Evolutionary conservation across 495 filamentous ascomycete genomes (phyloP), one percentile per base, ranked within the genome.

Genomic region (Cudoniella acicularis): DNA sequence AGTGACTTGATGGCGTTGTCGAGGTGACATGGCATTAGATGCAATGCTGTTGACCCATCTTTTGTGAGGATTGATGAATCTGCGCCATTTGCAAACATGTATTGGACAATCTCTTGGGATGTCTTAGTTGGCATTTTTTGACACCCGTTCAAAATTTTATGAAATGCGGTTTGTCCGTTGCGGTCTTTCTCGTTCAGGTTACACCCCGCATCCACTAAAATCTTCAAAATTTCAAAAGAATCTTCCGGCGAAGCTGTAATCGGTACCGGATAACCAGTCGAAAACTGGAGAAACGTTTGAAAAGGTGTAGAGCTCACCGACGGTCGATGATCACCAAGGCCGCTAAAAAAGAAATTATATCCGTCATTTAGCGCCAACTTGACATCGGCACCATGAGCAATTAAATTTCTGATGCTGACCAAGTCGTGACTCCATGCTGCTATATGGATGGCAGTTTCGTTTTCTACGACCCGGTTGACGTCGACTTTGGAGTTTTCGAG

Each of bases 11-110:
- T 21, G 1, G 42, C 13, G 11, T 2, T 2, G 24, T 1, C 48
- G 0, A 22, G 47, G 20, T 45, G 16, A 23, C 50, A 27, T 1
- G 50, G 30, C 2, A 57, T 45, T 21, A 54, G 40, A 18, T 61
- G 46, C 0, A 64, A 25, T 22, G 53, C 53, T 1, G 60, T 59
- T 24, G 60, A 53, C 24, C 67, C 67, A 42, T 64, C 53, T 8
- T 48, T 43, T 9, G 49, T 21, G 10, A 60, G 49, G 0, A 41
- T 52, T 18, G 62, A 69, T 0, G 65, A 59, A 52, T 73, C 65
- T 6, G 63, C 68, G 2, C 71, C 68, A 2, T 63, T 62, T 13
- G 60, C 55, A 1, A 72, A 55, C 10, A 49, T 63, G 16, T 63
- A 51, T 26, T 69, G 40, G 8, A 54, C 21, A 26, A 46, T 21